Percentiles rank a stretch among this genome's conserved stretches.
Evolutionary conservation across 2,329 filamentous ascomycete species (phyloP).

Genomic region (Colletotrichum coccodes): DNA sequence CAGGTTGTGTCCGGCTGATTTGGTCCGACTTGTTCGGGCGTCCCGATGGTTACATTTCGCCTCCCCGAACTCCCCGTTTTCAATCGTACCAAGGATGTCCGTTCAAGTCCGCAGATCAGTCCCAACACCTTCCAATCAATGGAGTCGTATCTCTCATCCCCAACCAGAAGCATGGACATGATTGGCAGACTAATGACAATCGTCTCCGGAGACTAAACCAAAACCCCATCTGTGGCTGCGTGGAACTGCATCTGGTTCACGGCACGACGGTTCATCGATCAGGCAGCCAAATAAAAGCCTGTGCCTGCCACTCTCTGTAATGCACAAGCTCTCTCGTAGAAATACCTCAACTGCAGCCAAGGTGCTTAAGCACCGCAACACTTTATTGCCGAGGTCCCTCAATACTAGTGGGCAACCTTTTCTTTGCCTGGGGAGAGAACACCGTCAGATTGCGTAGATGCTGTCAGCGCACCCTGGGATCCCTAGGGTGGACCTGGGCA

Average conservation of each 20-base stretch:
- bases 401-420: too few species aligned
- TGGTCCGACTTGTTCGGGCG: constrained; percentile 15
- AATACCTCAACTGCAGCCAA: background rate
- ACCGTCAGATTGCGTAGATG: background rate
- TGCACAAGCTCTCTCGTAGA: background rate
- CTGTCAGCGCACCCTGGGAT: background rate
- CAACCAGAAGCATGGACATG: background rate
- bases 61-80: background rate
- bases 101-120: constrained; percentile 14
- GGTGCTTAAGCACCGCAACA: background rate
- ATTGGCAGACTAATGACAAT: constrained; percentile 3
- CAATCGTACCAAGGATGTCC: background rate
- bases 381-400: too few species aligned
- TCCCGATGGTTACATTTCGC: constrained; percentile 8
- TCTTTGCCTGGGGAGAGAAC: too few species aligned
- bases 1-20: background rate
- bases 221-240: constrained; percentile 1
- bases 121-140: constrained; percentile 9
- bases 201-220: background rate
- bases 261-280: constrained; percentile 3
- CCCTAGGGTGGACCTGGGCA: background rate
- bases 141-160: background rate
- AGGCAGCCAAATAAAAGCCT: constrained; percentile 27
- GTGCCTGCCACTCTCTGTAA: background rate
- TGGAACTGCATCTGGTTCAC: constrained; percentile 7